Conservation (phyloP, 345 rosid genomes). For the Kernera saxatilis region DNA sequence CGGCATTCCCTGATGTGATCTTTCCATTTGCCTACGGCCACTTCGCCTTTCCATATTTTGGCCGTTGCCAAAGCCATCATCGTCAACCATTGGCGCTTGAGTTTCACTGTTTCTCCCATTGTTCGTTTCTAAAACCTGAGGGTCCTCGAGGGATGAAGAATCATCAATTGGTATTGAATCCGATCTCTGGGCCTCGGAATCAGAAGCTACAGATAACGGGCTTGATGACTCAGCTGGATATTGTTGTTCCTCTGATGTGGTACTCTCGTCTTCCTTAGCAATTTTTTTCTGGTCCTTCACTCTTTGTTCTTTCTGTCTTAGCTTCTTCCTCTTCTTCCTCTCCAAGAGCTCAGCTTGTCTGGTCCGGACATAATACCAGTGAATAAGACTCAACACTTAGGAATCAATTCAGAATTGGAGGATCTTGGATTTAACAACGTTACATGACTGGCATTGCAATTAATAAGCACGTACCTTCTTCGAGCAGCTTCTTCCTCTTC, state of each 20-base stretch:
- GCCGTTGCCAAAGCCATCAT: slow-evolving; percentile 27
- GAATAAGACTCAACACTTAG: neutral
- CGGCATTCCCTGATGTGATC: slow-evolving; percentile 39
- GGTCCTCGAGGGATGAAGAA: slow-evolving; percentile 36
- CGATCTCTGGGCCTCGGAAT: slow-evolving; percentile 38
- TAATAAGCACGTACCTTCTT: slow-evolving; percentile 51
- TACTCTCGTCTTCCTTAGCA: slow-evolving; percentile 37
- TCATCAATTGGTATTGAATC: slow-evolving; percentile 33
- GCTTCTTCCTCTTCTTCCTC: slow-evolving; percentile 76
- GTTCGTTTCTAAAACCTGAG: slow-evolving; percentile 28
- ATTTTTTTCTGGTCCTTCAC: slow-evolving; percentile 61
- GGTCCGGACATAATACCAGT: slow-evolving; percentile 15
- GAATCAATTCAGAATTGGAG: neutral
- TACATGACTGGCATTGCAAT: slow-evolving; percentile 2
- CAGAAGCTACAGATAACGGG: slow-evolving; percentile 35
- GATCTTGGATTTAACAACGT: neutral
- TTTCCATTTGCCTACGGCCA: slow-evolving; percentile 37
- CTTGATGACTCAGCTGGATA: slow-evolving; percentile 40
- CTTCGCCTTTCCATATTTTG: slow-evolving; percentile 37
- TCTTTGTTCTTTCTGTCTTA: slow-evolving; percentile 78
- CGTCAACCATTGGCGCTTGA: slow-evolving; percentile 35
- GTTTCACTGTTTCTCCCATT: slow-evolving; percentile 42
- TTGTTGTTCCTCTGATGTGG: slow-evolving; percentile 38
- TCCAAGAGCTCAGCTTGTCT: slow-evolving; percentile 81
- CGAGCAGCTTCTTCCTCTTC: slow-evolving; percentile 98